These are phyloP conservation scores for Cylindrotheca closterium DNA, from an alignment of 108 stramenopile species.

Conservation along the genomic window DNA sequence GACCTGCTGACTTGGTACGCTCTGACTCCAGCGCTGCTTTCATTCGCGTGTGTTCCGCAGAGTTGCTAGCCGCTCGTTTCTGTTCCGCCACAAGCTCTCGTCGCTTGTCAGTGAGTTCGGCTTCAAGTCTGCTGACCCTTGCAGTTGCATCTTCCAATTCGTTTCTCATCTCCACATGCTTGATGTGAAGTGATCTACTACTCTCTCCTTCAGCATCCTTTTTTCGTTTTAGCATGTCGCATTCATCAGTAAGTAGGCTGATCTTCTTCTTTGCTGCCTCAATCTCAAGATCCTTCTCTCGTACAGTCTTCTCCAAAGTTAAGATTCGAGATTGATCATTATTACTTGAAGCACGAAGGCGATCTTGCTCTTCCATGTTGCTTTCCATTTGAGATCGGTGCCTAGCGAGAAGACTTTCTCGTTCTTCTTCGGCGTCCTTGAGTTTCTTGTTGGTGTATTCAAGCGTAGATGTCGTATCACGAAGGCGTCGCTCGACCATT, in stretches of 20 bases:
- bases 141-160: background rate
- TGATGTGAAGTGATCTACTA: background rate
- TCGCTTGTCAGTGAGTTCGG: background rate
- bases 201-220: background rate
- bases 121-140: background rate
- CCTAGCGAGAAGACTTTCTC: background rate
- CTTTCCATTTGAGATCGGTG: background rate
- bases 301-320: background rate
- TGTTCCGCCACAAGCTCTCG: background rate
- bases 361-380: background rate
- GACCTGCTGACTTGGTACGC: background rate
- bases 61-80: background rate
- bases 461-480: background rate
- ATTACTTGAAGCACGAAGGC: background rate
- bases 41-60: background rate
- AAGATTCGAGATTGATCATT: background rate
- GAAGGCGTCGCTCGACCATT: background rate
- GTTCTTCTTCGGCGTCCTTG: background rate
- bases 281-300: background rate
- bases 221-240: background rate
- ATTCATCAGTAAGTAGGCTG: background rate
- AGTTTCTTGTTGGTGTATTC: background rate
- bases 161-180: background rate
- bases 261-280: background rate
- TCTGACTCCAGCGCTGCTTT: background rate